A percentile compares a stretch with the other conserved stretches of the same genome.
phyloP scores from a whole-genome alignment of 2,329 filamentous ascomycete species.

The Ophiostoma sp. region DNA sequence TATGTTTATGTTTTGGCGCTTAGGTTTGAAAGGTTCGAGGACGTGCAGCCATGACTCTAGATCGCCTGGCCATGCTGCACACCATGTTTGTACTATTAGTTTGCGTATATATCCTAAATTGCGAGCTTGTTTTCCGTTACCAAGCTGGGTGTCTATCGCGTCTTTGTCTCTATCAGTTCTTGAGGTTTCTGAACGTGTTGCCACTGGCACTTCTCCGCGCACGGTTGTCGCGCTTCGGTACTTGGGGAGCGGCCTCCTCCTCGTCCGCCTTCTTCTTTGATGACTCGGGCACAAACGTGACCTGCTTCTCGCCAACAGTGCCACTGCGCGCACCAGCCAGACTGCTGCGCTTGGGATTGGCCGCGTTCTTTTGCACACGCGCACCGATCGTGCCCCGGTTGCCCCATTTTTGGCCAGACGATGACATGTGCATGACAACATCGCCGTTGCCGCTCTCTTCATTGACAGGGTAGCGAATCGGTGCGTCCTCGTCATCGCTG shows the following conservation, averaged over 20 bases:
- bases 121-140: slow-evolving; percentile 12
- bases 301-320: slow-evolving; percentile 57
- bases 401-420: slow-evolving; percentile 57
- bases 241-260: slow-evolving; percentile 29
- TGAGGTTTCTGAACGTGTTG: slow-evolving; percentile 66
- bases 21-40: not conserved
- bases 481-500: slow-evolving; percentile 32
- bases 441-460: slow-evolving; percentile 27
- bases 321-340: slow-evolving; percentile 30
- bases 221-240: slow-evolving; percentile 35
- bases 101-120: not conserved
- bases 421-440: slow-evolving; percentile 62
- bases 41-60: no score
- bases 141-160: slow-evolving; percentile 11
- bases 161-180: slow-evolving; percentile 16
- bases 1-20: slow-evolving; percentile 2
- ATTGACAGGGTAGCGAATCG: slow-evolving; percentile 33
- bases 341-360: slow-evolving; percentile 27
- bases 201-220: slow-evolving; percentile 65
- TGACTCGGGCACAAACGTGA: slow-evolving; percentile 65
- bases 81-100: not conserved
- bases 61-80: no score
- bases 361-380: slow-evolving; percentile 43
- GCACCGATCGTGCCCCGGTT: slow-evolving; percentile 52
- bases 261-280: slow-evolving; percentile 44